These are phyloP conservation scores for Penicillium polonicum DNA, from an alignment of 2,329 filamentous ascomycete species.

Conservation along the genomic window DNA sequence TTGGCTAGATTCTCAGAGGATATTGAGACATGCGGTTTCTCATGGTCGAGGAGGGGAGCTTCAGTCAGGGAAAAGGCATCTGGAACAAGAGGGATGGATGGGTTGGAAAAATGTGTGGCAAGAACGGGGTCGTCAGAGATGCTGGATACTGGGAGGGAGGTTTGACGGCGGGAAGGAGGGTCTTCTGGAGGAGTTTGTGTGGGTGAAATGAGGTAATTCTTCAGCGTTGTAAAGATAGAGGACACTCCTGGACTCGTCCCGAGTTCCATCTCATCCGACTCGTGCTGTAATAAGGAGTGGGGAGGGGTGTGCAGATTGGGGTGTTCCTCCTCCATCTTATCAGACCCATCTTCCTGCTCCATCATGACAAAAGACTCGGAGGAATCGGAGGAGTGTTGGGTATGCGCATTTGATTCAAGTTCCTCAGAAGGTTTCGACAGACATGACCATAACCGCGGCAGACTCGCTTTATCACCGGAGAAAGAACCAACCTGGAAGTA, in stretches of 20 bases:
- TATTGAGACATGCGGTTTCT: conserved; percentile 42
- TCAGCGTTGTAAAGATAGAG: conserved; percentile 47
- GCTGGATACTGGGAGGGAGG: conserved; percentile 60
- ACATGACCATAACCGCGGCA: conserved; percentile 42
- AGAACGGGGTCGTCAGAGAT: conserved; percentile 64
- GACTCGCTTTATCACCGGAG: conserved; percentile 65
- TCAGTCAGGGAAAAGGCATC: conserved; percentile 46
- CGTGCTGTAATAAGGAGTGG: conserved; percentile 46
- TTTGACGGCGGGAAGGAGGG: conserved; percentile 44
- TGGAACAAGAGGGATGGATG: conserved; percentile 55
- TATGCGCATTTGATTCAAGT: conserved; percentile 15
- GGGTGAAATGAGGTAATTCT: conserved; percentile 45
- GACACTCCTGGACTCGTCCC: conserved; percentile 40
- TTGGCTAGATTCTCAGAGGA: conserved; percentile 50
- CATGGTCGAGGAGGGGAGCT: conserved; percentile 53
- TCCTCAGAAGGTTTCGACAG: conserved; percentile 26
- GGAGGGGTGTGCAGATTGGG: conserved; percentile 46
- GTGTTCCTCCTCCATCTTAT: conserved; percentile 32
- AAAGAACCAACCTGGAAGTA: conserved; percentile 99
- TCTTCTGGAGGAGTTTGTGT: conserved; percentile 28
- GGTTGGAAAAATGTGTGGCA: conserved; percentile 69
- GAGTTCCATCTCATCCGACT: conserved; percentile 43
- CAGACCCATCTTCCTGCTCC: conserved; percentile 38
- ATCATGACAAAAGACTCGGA: conserved; percentile 45
- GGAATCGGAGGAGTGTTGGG: conserved; percentile 27